Evolutionary conservation across 2,329 filamentous ascomycete species (phyloP), one percentile per base, ranked within the genome.

Genomic region (Chaetomium sp.): DNA sequence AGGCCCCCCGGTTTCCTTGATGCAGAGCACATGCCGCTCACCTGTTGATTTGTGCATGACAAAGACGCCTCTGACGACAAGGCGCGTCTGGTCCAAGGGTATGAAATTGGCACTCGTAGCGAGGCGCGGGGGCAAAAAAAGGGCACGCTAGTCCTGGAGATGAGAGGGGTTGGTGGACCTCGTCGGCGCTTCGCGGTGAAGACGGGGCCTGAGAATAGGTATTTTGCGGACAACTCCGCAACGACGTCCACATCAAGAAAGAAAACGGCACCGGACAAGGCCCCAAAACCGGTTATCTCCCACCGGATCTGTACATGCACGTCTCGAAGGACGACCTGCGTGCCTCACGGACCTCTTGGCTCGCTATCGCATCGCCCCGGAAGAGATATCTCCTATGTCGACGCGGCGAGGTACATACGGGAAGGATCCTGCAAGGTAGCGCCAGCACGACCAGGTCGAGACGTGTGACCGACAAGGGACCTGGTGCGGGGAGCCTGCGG

Each of bases 381-480:
- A 62, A 19, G 49, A 21, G 58, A 55, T 47, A 35, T 16, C 38
- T 19, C 16, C 35, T 42, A 13, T 42, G 35, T 4, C 9, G 53
- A 55, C 59, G 51, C 59, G 38, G 25, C 49, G 21, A 23, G 47
- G 3, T 23, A 23, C 33, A 55, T 21, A 49, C 62, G 62, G 42
- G 49, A 67, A 67, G 62, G 58, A 64, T 42, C 35, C 54, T 62
- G 54, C 29, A 27, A 45, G 27, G 3, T 13, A 19, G 35, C 38
- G 16, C 38, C 38, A 42, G 16, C 38, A 25, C 31, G 9, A 33
- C 31, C 10, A 23, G 27, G 8, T 35, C 33, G 54, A 63, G 49
- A 23, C 57, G 35, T 45, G 38, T 61, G 62, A 54, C 55, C 38
- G 42, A n/a, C 60, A 60, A 54, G 64, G 56, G 53, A 35, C 21